Conservation (phyloP, 163 green algal species). For the Chloroidium sp. region DNA sequence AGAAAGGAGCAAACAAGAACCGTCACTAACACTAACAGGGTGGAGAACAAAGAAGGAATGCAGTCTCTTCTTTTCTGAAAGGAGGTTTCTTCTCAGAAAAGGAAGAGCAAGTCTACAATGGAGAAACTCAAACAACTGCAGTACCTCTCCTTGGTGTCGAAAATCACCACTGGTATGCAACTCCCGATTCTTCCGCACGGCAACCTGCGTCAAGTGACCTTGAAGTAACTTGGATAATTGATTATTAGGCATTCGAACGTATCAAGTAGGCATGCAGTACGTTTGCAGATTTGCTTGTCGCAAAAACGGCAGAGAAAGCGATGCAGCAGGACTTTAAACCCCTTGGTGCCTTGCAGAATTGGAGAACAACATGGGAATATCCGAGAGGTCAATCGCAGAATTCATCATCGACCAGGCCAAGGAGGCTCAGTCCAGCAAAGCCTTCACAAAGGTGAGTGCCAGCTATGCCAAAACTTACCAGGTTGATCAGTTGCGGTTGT, state of each 20-base stretch:
- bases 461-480: neutral
- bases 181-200: neutral
- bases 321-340: neutral
- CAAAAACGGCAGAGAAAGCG: neutral
- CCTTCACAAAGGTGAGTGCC: slow-evolving; percentile 46
- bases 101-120: neutral
- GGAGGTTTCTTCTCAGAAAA: no score
- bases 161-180: slow-evolving; percentile 72
- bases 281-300: neutral
- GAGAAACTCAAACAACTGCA: slow-evolving; percentile 35
- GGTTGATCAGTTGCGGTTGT: no score
- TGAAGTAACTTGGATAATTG: neutral
- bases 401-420: slow-evolving; percentile 84
- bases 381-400: slow-evolving; percentile 85
- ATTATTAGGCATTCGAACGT: no score
- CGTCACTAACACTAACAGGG: no score
- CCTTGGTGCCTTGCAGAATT: slow-evolving; percentile 56
- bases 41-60: no score
- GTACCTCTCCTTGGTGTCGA: slow-evolving; percentile 85
- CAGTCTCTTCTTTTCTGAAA: no score
- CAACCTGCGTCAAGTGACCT: no score
- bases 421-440: slow-evolving; percentile 32
- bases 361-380: slow-evolving; percentile 84
- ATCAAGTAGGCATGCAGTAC: no score
- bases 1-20: no score